These are phyloP conservation scores for Mucor saturninus DNA, from an alignment of 371 early-diverging fungal species.

Conservation along the genomic window DNA sequence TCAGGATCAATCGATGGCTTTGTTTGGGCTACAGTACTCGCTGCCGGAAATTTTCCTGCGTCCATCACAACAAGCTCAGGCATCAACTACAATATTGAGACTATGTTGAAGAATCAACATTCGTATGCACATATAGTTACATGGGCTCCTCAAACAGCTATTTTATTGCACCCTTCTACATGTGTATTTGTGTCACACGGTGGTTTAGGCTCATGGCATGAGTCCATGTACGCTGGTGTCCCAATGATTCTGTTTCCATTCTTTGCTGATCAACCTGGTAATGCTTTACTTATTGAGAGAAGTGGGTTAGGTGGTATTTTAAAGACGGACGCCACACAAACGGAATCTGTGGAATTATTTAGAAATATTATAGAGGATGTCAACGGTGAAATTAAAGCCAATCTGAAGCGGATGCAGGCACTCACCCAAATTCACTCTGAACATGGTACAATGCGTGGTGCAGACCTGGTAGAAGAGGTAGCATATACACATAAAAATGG, in stretches of 20 bases:
- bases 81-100: conserved; percentile 1
- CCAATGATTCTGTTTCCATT: conserved; percentile 44
- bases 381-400: conserved; percentile 8
- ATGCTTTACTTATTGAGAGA: conserved; percentile 13
- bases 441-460: conserved; percentile 23
- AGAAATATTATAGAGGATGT: conserved; percentile 6
- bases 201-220: conserved; percentile 42
- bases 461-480: conserved; percentile 34
- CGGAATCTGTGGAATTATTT: conserved; percentile 1
- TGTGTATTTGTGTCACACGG: conserved; percentile 43
- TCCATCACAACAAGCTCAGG: conserved; percentile 15
- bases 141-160: conserved; percentile 19
- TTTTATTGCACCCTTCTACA: conserved; percentile 32
- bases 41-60: conserved; percentile 16
- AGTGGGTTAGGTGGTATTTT: conserved; percentile 4
- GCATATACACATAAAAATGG: conserved; percentile 24
- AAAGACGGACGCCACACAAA: neutral
- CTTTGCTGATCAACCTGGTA: conserved; percentile 47
- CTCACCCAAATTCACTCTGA: conserved; percentile 27
- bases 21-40: conserved; percentile 15
- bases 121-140: neutral
- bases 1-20: conserved; percentile 34
- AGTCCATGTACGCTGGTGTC: conserved; percentile 37
- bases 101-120: neutral
- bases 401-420: conserved; percentile 21